Base-by-base conservation (phyloP, 441 rosid genomes). In the Arabidopsis lyrata region DNA sequence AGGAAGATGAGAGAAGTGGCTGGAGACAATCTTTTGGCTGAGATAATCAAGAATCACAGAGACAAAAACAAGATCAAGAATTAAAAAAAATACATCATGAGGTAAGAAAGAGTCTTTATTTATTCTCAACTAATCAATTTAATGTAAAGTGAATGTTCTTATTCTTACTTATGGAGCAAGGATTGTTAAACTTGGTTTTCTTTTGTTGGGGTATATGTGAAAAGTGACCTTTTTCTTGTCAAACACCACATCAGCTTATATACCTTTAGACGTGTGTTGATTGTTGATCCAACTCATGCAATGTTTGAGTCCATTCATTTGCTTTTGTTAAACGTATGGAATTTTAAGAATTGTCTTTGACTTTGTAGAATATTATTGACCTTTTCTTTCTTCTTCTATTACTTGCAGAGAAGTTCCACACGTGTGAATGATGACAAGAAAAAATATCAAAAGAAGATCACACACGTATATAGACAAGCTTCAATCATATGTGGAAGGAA, bases 21-120 rank as follows among this genome's bases (percentile, higher is more conserved):
- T n/a, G 88, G 86, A 35, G 80, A 80, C 48, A 58, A 73, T n/a
- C 71, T 85, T 59, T 60, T 83, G 18, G 24, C 8, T 34, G 48
- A 68, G 36, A 79, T 82, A 11, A 65, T 81, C 52, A 81, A 57
- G 73, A 52, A 60, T 35, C 52, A 62, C 47, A 67, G 39, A 65
- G 20, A 62, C 32, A 54, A 47, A 77, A 82, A 77, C 75, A 79
- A 58, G 52, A 18, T 56, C 50, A 78, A 32, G 59, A 42, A 55
- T 16, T 73, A 13, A 67, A 31, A 8, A 11, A 14, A 3, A 66
- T 2, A 12, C 10, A 53, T 24, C 13, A 14, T 20, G 13, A 2
- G 44, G 78, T 74, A 66, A 66, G 73, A 31, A 16, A 65, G 31
- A 59, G 31, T 59, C 20, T 54, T 55, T 60, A 60, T 54, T 55